Evolutionary conservation across 345 rosid species (phyloP), one percentile per base, ranked within the genome.

Genomic region (Populus deltoides): DNA sequence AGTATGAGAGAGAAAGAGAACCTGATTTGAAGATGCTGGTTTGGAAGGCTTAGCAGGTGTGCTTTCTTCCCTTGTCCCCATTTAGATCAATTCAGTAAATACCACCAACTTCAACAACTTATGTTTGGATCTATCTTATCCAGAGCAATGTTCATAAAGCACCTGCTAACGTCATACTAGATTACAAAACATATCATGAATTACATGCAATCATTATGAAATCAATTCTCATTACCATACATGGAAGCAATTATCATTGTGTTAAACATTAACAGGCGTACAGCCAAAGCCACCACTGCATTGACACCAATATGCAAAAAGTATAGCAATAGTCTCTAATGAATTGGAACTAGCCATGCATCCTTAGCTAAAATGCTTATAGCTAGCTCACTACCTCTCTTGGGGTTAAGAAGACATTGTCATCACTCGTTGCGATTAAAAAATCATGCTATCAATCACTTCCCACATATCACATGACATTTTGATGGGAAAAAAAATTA

Each of bases 21-120:
- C 98, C 92, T 93, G 97, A 66, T 90, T 72, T 38, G 97, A 91
- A 65, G 97, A 72, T 31, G 92, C 84, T 71, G 93, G 82, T 77
- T 93, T 93, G 70, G 97, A 85, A 80, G 94, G 82, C 81, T 90
- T 95, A 59, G 93, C 73, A 29, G 92, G 86, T 53, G 90, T 84
- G 79, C 84, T 87, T 47, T 91, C 97, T 83, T 96, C 98, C 62
- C 96, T 86, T 7, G 93, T 88, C 77, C 95, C 98, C 97, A 90
- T 92, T 39, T 57, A 59, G 72, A 84, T 76, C 39, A 72, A 53
- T 77, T n/a, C 8, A 57, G 35, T 24, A 69, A 74, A 33, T 11
- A 36, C 38, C 41, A 49, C 82, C 33, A 59, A 29, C 49, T 68
- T 84, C 80, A 70, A 62, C 38, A 73, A 33, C 61, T 82, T 25